Evolutionary conservation across 1,284 basidiomycete genomes (phyloP).

Genomic region (Malassezia nana): DNA sequence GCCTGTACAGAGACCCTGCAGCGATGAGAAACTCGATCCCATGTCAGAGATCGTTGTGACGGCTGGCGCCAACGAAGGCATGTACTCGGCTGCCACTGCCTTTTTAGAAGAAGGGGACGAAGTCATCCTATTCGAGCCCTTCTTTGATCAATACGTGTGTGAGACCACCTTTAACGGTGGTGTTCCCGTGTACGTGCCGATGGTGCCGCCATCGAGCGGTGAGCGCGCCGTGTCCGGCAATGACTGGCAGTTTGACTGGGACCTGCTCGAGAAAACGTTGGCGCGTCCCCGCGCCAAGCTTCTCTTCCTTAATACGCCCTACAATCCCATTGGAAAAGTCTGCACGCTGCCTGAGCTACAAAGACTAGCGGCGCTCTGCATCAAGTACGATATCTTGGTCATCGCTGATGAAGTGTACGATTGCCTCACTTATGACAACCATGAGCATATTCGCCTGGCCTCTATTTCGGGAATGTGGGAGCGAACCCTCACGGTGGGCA

Average conservation of each 20-base stretch:
- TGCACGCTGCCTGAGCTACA: constrained; percentile 74
- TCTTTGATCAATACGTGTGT: constrained; percentile 82
- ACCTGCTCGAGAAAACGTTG: constrained; percentile 63
- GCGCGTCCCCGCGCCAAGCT: constrained; percentile 78
- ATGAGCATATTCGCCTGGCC: constrained; percentile 82
- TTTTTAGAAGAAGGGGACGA: constrained; percentile 58
- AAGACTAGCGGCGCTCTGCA: constrained; percentile 70
- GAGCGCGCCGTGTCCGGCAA: constrained; percentile 25
- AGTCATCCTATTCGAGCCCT: constrained; percentile 89
- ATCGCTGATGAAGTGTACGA: constrained; percentile 93
- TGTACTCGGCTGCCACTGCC: constrained; percentile 38
- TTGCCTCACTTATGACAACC: constrained; percentile 75
- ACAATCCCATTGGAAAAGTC: constrained; percentile 71
- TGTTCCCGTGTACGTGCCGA: constrained; percentile 82
- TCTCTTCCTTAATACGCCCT: constrained; percentile 55
- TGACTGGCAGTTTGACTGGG: constrained; percentile 54
- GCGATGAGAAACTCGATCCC: constrained; percentile 62
- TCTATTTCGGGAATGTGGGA: constrained; percentile 80
- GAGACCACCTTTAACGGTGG: constrained; percentile 56
- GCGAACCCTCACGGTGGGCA: constrained; percentile 70
- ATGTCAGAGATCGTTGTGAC: constrained; percentile 86
- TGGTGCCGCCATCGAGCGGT: constrained; percentile 62
- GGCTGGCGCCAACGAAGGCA: constrained; percentile 65
- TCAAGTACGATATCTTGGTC: constrained; percentile 84
- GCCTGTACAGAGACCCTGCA: constrained; percentile 23